Evolutionary conservation across 176 grass and related monocot species (phyloP).

Genomic region (Lolium multiflorum): DNA sequence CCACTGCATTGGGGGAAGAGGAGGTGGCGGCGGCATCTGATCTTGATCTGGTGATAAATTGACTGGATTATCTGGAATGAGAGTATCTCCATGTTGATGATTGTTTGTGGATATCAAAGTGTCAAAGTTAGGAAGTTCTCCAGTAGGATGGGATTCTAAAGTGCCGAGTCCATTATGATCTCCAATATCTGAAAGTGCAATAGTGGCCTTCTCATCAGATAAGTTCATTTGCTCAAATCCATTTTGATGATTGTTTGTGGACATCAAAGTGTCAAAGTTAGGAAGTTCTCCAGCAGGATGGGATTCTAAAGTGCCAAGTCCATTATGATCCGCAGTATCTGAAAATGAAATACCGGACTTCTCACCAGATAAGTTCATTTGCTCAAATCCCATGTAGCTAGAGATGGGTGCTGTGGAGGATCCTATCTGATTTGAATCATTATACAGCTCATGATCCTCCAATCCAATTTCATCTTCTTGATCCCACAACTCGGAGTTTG

Average conservation of each 20-base stretch:
- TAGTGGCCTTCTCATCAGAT: conserved; percentile 48
- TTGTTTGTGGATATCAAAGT: conserved; percentile 50
- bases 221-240: conserved; percentile 66
- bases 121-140: conserved; percentile 66
- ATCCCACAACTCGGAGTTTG: conserved; percentile 97
- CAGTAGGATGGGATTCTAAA: conserved; percentile 46
- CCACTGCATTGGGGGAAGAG: conserved; percentile 96
- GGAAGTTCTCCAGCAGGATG: conserved; percentile 59
- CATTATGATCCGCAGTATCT: conserved; percentile 47
- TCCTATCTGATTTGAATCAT: conserved; percentile 49
- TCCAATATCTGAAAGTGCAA: conserved; percentile 45
- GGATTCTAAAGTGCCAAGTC: conserved; percentile 39
- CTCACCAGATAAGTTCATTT: conserved; percentile 58
- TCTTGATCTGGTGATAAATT: conserved; percentile 43
- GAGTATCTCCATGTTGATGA: conserved; percentile 45
- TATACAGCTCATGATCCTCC: conserved; percentile 49
- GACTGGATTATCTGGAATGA: conserved; percentile 35
- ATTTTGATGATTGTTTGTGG: conserved; percentile 47
- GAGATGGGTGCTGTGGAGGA: conserved; percentile 50
- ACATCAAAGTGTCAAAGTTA: conserved; percentile 58
- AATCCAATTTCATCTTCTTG: conserved; percentile 62
- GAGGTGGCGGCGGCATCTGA: conserved; percentile 77
- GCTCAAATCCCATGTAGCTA: conserved; percentile 66
- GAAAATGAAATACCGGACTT: conserved; percentile 49
- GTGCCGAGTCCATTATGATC: conserved; percentile 38